Evolutionary conservation across 208 protist genomes (phyloP).

Genomic region (Entamoeba invadens): DNA sequence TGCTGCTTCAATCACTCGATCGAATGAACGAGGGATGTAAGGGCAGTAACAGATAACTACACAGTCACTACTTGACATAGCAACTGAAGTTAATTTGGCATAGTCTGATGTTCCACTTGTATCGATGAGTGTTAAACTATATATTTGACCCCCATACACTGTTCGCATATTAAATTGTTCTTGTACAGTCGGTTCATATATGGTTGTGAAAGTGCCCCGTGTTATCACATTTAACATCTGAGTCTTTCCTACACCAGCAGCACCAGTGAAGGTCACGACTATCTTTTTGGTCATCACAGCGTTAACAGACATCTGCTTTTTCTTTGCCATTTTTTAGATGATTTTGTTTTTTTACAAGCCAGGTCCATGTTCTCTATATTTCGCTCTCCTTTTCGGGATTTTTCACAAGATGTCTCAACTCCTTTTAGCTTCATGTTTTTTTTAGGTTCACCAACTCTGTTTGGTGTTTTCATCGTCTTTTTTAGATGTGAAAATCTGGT

Average conservation of each 20-base stretch:
- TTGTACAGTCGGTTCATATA: background rate
- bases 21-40: background rate
- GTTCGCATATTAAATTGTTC: background rate
- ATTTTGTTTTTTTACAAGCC: no score
- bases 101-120: background rate
- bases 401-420: no score
- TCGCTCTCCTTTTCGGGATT: no score
- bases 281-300: no score
- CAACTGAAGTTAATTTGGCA: background rate
- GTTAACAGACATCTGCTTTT: no score
- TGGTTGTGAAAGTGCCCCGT: background rate
- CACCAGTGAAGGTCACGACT: background rate
- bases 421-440: no score
- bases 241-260: background rate
- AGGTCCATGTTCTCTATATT: no score
- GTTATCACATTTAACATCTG: background rate
- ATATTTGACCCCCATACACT: background rate
- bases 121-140: background rate
- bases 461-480: no score
- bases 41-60: background rate
- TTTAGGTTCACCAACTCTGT: no score
- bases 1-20: background rate
- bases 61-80: background rate
- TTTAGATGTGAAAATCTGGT: no score
- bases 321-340: no score